Evolutionary conservation across 352 stramenopile genomes (phyloP).

Genomic region (Globisporangium apiculatum): DNA sequence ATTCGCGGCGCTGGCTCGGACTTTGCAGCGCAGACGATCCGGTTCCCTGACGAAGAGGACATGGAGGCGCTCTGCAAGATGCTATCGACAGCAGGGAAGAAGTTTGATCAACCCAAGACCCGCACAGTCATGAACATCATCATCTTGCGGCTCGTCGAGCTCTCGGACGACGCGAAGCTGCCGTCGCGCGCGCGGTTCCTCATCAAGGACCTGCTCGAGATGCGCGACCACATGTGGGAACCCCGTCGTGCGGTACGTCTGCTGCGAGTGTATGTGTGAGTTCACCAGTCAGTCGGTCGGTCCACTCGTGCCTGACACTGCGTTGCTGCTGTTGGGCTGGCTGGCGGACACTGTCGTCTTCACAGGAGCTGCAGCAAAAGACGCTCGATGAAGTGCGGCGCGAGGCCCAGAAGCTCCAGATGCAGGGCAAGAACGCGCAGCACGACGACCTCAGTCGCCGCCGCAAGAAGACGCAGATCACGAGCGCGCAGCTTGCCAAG

Average conservation of each 20-base stretch:
- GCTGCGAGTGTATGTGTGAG: neutral
- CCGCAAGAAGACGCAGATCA: constrained; percentile 71
- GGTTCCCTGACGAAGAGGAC: constrained; percentile 79
- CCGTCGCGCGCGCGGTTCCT: constrained; percentile 74
- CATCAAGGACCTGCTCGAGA: constrained; percentile 80
- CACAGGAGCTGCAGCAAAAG: constrained; percentile 78
- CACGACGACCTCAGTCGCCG: constrained; percentile 71
- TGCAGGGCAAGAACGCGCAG: constrained; percentile 83
- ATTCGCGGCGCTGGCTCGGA: constrained; percentile 38
- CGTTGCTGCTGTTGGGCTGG: neutral
- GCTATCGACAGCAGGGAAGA: constrained; percentile 77
- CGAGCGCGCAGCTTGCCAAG: constrained; percentile 71
- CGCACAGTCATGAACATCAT: constrained; percentile 83
- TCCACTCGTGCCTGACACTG: neutral
- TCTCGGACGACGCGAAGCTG: constrained; percentile 66
- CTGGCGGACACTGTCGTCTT: neutral
- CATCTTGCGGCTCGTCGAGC: constrained; percentile 77
- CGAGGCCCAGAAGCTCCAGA: constrained; percentile 77
- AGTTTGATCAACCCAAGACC: constrained; percentile 73
- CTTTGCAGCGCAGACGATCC: constrained; percentile 50
- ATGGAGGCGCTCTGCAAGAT: constrained; percentile 86
- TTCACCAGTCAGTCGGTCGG: neutral
- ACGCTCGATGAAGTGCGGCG: constrained; percentile 78
- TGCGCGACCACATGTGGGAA: constrained; percentile 83
- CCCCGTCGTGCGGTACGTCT: constrained; percentile 55